Conservation (phyloP, 768 basidiomycete genomes). For the Multifurca ochricompacta region DNA sequence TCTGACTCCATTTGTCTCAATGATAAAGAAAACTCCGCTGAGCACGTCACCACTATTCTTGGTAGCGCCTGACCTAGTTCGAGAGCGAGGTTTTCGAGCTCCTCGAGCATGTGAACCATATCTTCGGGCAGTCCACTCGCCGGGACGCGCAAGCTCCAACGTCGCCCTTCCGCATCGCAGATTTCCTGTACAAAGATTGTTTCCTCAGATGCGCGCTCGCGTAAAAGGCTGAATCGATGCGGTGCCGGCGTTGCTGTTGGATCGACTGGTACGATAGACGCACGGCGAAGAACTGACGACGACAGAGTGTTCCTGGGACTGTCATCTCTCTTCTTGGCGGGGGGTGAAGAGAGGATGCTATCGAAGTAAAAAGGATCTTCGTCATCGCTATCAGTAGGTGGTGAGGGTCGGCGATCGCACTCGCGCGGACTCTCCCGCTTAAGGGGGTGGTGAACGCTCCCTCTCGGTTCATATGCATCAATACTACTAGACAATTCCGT, state of each 20-base stretch:
- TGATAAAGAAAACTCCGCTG: conserved; percentile 11
- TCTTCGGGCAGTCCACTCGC: conserved; percentile 18
- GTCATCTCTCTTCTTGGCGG: not conserved
- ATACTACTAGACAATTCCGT: not conserved
- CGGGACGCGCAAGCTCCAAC: conserved; percentile 20
- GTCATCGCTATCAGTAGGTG: conserved; percentile 12
- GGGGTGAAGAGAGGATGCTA: not conserved
- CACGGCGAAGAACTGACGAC: conserved; percentile 11
- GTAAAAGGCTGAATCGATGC: conserved; percentile 16
- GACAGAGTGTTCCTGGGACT: not conserved
- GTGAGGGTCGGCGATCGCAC: not conserved
- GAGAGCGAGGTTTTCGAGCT: conserved; percentile 16
- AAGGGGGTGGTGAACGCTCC: not conserved
- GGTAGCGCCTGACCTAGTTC: conserved; percentile 17
- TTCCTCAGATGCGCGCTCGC: conserved; percentile 13
- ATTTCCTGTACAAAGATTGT: conserved; percentile 20
- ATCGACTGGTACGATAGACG: conserved; percentile 15
- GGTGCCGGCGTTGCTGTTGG: conserved; percentile 4
- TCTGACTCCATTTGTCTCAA: not conserved
- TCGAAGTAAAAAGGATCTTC: conserved; percentile 20
- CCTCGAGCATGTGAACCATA: conserved; percentile 20
- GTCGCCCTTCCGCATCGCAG: conserved; percentile 15
- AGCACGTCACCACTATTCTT: conserved; percentile 18
- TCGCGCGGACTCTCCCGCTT: not conserved
- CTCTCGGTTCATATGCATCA: not conserved